A percentile compares a stretch with the other conserved stretches of the same genome.
Conservation (phyloP, 2,329 filamentous ascomycete species). For the Fusarium illudens region DNA sequence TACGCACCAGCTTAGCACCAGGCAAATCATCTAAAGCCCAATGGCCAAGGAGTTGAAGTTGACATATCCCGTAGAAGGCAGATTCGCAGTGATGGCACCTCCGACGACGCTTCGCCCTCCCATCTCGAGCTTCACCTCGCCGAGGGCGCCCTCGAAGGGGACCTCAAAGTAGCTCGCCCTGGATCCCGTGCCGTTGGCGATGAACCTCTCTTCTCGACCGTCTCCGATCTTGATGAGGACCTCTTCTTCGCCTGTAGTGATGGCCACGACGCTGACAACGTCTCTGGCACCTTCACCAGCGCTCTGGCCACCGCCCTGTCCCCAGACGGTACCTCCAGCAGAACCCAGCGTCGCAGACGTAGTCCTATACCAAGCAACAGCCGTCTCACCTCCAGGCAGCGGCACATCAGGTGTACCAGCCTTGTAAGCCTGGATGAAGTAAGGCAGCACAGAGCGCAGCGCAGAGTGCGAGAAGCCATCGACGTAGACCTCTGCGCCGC, state of each 20-base stretch:
- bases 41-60: conserved; percentile 39
- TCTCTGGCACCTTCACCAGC: conserved; percentile 38
- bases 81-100: conserved; percentile 19
- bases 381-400: conserved; percentile 39
- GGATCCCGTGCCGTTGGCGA: conserved; percentile 21
- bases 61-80: conserved; percentile 32
- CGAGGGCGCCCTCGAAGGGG: conserved; percentile 27
- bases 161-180: conserved; percentile 36
- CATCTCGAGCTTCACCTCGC: conserved; percentile 32
- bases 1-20: not conserved
- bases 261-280: conserved; percentile 47
- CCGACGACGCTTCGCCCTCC: conserved; percentile 23
- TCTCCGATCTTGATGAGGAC: conserved; percentile 46
- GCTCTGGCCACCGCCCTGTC: conserved; percentile 38
- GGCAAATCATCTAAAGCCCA: conserved; percentile 7
- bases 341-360: conserved; percentile 39
- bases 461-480: conserved; percentile 58
- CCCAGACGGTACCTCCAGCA: conserved; percentile 46
- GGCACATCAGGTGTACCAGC: conserved; percentile 43
- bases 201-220: conserved; percentile 14
- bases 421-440: conserved; percentile 61
- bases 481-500: conserved; percentile 59
- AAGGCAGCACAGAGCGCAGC: conserved; percentile 59
- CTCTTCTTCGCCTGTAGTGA: conserved; percentile 40
- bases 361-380: conserved; percentile 48